phyloP scores from a whole-genome alignment of 2,329 filamentous ascomycete genomes.

The Ilyonectria sp. region DNA sequence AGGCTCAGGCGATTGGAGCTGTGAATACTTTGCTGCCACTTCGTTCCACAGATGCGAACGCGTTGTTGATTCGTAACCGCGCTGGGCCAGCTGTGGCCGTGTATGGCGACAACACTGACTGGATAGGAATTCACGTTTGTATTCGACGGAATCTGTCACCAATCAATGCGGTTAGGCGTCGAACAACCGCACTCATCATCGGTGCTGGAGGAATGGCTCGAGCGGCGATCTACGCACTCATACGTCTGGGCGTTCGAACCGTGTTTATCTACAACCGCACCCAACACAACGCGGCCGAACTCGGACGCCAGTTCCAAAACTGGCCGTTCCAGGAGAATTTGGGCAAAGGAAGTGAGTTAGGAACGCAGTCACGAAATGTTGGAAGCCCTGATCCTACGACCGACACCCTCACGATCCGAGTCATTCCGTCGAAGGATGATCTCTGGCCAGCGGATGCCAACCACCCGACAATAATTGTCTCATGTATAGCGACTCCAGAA shows the following conservation, averaged over 20 bases:
- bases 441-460: slow-evolving; percentile 29
- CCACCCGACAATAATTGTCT: slow-evolving; percentile 36
- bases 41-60: slow-evolving; percentile 55
- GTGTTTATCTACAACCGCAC: slow-evolving; percentile 74
- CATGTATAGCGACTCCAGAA: slow-evolving; percentile 26
- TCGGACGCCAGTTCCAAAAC: slow-evolving; percentile 55
- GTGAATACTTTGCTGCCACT: slow-evolving; percentile 76
- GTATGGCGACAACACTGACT: slow-evolving; percentile 78
- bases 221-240: slow-evolving; percentile 72
- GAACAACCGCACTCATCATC: slow-evolving; percentile 58
- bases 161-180: slow-evolving; percentile 63
- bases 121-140: slow-evolving; percentile 75
- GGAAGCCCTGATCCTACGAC: not conserved
- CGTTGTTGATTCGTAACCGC: slow-evolving; percentile 61
- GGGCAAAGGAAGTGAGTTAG: not conserved
- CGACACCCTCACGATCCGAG: slow-evolving; percentile 33
- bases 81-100: slow-evolving; percentile 70
- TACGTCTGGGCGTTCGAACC: slow-evolving; percentile 71
- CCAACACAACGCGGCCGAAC: slow-evolving; percentile 62
- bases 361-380: not conserved
- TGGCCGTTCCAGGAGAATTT: slow-evolving; percentile 27
- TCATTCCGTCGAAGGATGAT: slow-evolving; percentile 45
- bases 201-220: slow-evolving; percentile 59
- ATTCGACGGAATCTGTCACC: slow-evolving; percentile 73
- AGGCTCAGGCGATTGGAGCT: slow-evolving; percentile 75